A percentile compares a stretch with the other conserved stretches of the same genome.
Evolutionary conservation across 495 filamentous ascomycete species (phyloP).

Genomic region (Talaromyces nanjingensis): DNA sequence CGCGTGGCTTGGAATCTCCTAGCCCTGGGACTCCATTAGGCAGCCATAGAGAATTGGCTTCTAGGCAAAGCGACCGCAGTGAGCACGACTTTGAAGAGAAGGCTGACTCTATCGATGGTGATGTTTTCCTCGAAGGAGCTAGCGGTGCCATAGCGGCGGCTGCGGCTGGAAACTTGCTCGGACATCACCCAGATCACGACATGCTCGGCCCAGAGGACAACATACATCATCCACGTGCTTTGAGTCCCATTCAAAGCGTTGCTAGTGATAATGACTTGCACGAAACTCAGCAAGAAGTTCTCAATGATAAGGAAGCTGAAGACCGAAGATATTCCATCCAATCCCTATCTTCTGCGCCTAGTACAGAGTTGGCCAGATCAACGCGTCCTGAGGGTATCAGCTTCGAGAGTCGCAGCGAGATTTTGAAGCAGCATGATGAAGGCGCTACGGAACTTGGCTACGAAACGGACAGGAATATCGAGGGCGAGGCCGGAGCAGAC

Average conservation of each 20-base stretch:
- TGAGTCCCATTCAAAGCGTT: constrained; percentile 86
- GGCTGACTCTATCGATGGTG: constrained; percentile 37
- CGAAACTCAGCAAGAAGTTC: constrained; percentile 15
- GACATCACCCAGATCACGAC: constrained; percentile 29
- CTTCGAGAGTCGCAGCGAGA: constrained; percentile 39
- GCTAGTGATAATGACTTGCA: constrained; percentile 51
- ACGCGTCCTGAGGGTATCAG: constrained; percentile 47
- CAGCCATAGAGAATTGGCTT: constrained; percentile 40
- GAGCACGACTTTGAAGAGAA: constrained; percentile 40
- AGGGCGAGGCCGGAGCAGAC: constrained; percentile 22
- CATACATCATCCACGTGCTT: constrained; percentile 51
- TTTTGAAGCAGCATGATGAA: constrained; percentile 32
- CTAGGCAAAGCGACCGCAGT: constrained; percentile 53
- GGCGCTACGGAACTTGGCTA: constrained; percentile 32
- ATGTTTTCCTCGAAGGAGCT: constrained; percentile 28
- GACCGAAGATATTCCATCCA: constrained; percentile 43
- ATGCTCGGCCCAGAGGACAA: constrained; percentile 35
- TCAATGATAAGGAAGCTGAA: constrained; percentile 22
- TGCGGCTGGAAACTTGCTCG: constrained; percentile 36
- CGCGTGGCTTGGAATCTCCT: constrained; percentile 45
- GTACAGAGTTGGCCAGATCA: constrained; percentile 44
- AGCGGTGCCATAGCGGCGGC: constrained; percentile 41
- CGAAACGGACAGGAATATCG: constrained; percentile 18
- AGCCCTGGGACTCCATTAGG: constrained; percentile 42
- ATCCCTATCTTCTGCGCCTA: constrained; percentile 47